A percentile compares a stretch with the other conserved stretches of the same genome.
Conservation (phyloP, 1,284 basidiomycete genomes). For the Ceratobasidium sp. region DNA sequence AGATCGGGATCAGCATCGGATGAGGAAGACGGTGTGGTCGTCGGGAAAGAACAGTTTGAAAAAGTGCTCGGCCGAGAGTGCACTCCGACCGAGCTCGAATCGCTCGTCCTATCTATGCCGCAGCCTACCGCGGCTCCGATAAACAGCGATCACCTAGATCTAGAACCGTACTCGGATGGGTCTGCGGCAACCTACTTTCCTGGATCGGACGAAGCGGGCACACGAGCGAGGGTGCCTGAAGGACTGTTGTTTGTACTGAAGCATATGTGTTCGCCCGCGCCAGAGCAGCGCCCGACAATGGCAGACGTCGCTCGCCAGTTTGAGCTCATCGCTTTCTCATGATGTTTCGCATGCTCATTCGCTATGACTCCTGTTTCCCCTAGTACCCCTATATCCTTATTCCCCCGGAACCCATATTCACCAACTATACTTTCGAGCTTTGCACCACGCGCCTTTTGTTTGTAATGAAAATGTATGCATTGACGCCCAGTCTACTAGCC, state of each 20-base stretch:
- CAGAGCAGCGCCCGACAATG: slow-evolving; percentile 42
- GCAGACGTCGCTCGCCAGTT: slow-evolving; percentile 33
- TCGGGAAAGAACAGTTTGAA: slow-evolving; percentile 27
- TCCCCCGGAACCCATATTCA: background rate
- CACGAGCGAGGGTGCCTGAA: slow-evolving; percentile 25
- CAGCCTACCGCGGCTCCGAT: background rate
- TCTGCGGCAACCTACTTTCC: slow-evolving; percentile 34
- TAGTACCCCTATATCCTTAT: background rate
- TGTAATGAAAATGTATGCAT: slow-evolving; percentile 27
- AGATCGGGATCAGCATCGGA: slow-evolving; percentile 3
- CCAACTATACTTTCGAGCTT: background rate
- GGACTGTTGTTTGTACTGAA: slow-evolving; percentile 27
- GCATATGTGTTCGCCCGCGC: slow-evolving; percentile 40
- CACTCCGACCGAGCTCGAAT: slow-evolving; percentile 30
- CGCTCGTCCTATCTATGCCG: slow-evolving; percentile 1
- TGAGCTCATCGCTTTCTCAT: background rate
- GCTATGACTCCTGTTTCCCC: background rate
- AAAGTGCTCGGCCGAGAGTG: slow-evolving; percentile 21
- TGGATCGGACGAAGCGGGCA: background rate
- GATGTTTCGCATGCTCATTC: background rate
- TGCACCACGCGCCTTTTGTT: background rate
- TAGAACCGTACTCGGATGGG: slow-evolving; percentile 40
- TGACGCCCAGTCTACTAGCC: slow-evolving; percentile 21
- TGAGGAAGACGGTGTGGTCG: slow-evolving; percentile 14
- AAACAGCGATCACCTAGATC: background rate